Evolutionary conservation across 306 rosid species (phyloP).

Genomic region (Dicorynia guianensis): DNA sequence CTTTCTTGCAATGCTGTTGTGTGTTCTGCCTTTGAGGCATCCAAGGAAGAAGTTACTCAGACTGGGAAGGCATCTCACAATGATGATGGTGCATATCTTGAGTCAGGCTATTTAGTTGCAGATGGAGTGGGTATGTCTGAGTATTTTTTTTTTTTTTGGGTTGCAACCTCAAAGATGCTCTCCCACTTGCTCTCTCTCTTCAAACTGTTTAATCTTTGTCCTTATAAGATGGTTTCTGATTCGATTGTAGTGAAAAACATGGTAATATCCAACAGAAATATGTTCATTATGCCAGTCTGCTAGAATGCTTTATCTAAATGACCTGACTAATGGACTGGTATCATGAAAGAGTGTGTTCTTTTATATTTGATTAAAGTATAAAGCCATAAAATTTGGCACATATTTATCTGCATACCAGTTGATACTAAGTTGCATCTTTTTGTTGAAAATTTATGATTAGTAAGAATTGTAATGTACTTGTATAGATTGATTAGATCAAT

Average conservation of each 20-base stretch:
- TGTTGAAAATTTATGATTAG: neutral
- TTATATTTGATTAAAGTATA: no score
- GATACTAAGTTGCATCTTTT: no score
- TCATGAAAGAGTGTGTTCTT: neutral
- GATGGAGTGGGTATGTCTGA: slow-evolving; percentile 61
- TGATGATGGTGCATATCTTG: slow-evolving; percentile 61
- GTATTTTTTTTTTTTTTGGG: neutral
- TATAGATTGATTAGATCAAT: neutral
- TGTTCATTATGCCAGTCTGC: slow-evolving; percentile 6
- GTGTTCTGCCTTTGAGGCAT: slow-evolving; percentile 67
- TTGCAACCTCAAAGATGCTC: slow-evolving; percentile 28
- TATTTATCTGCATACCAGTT: neutral
- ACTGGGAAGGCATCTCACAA: slow-evolving; percentile 68
- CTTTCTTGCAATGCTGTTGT: slow-evolving; percentile 85
- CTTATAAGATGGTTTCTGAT: no score
- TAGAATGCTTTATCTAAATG: slow-evolving; percentile 13
- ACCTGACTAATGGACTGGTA: slow-evolving; percentile 19
- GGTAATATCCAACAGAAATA: slow-evolving; percentile 12
- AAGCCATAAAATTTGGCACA: neutral
- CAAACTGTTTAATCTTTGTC: slow-evolving; percentile 6
- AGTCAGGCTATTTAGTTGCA: slow-evolving; percentile 56
- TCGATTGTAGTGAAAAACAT: slow-evolving; percentile 17
- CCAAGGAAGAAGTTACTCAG: slow-evolving; percentile 79
- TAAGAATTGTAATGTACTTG: neutral
- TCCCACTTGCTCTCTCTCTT: slow-evolving; percentile 1